phyloP scores from a whole-genome alignment of 352 stramenopile genomes.

The Phytophthora litchii region DNA sequence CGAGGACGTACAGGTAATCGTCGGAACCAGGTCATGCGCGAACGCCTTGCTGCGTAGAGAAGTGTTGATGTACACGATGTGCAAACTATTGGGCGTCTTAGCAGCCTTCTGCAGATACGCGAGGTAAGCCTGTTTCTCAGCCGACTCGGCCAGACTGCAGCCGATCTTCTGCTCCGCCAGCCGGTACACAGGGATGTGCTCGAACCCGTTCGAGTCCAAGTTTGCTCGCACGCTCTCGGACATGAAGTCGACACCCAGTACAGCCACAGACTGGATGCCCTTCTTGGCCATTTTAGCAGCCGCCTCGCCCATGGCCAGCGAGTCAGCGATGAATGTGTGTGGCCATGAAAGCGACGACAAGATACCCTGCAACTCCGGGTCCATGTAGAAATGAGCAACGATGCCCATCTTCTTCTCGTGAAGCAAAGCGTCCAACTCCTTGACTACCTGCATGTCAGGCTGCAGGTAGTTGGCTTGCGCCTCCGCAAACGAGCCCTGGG shows the following conservation, averaged over 20 bases:
- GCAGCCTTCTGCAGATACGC: constrained; percentile 92
- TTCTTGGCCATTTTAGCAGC: constrained; percentile 94
- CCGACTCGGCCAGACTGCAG: constrained; percentile 95
- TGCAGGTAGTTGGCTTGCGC: constrained; percentile 88
- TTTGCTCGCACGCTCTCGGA: constrained; percentile 95
- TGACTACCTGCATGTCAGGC: constrained; percentile 86
- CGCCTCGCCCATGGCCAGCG: constrained; percentile 97
- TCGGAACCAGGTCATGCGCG: constrained; percentile 93
- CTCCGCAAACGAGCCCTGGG: constrained; percentile 90
- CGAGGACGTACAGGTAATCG: constrained; percentile 96
- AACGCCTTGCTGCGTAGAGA: constrained; percentile 96
- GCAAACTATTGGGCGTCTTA: constrained; percentile 90
- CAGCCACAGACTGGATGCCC: constrained; percentile 91
- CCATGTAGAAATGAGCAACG: constrained; percentile 99
- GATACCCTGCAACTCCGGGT: constrained; percentile 95
- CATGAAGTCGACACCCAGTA: constrained; percentile 98
- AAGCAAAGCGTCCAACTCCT: constrained; percentile 86
- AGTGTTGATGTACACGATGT: constrained; percentile 99
- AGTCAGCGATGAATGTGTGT: constrained; percentile 96
- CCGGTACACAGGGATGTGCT: constrained; percentile 94
- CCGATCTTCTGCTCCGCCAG: constrained; percentile 93
- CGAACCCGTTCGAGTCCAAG: constrained; percentile 92
- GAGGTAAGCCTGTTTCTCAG: constrained; percentile 92
- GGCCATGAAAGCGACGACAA: constrained; percentile 85
- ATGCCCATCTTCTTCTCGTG: constrained; percentile 95